Evolutionary conservation across 2,329 filamentous ascomycete species (phyloP).

Genomic region (Ophiostoma montium): DNA sequence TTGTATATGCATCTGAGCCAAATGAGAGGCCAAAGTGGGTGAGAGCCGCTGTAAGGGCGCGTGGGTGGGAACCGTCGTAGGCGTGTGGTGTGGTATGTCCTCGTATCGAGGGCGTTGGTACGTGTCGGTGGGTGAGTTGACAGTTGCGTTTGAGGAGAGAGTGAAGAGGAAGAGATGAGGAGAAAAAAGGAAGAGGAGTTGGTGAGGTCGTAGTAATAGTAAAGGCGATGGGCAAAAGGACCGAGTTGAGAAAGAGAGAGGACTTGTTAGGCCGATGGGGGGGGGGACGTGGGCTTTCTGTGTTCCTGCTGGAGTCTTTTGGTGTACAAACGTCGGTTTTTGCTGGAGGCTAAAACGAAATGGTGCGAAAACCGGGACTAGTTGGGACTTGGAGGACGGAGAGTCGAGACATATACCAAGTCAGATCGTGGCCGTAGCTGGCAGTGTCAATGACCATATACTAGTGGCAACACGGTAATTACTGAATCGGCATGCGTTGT

Average conservation of each 20-base stretch:
- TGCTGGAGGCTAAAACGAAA: slow-evolving; percentile 2
- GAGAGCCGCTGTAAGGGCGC: background rate
- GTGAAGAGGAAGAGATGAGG: background rate
- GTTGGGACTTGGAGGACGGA: slow-evolving; percentile 3
- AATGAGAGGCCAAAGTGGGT: background rate
- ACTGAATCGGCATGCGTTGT: background rate
- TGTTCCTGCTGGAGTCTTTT: slow-evolving; percentile 1
- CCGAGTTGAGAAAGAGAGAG: background rate
- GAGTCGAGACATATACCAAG: background rate
- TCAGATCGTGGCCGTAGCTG: background rate
- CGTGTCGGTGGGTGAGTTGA: too few species aligned
- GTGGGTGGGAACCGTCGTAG: background rate
- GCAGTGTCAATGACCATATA: background rate
- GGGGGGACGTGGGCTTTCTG: slow-evolving; percentile 1
- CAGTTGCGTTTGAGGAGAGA: background rate
- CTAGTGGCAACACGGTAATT: background rate
- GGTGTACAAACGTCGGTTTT: slow-evolving; percentile 5
- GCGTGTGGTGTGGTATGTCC: background rate
- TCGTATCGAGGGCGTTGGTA: background rate
- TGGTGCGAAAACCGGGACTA: slow-evolving; percentile 9
- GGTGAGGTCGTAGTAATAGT: background rate
- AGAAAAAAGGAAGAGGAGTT: background rate
- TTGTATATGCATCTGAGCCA: slow-evolving; percentile 10
- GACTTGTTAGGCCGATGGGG: slow-evolving; percentile 2
- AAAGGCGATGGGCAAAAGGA: background rate